A percentile compares a stretch with the other conserved stretches of the same genome.
phyloP scores from a whole-genome alignment of 805 yeast species.

The Scheffersomyces ergatensis region DNA sequence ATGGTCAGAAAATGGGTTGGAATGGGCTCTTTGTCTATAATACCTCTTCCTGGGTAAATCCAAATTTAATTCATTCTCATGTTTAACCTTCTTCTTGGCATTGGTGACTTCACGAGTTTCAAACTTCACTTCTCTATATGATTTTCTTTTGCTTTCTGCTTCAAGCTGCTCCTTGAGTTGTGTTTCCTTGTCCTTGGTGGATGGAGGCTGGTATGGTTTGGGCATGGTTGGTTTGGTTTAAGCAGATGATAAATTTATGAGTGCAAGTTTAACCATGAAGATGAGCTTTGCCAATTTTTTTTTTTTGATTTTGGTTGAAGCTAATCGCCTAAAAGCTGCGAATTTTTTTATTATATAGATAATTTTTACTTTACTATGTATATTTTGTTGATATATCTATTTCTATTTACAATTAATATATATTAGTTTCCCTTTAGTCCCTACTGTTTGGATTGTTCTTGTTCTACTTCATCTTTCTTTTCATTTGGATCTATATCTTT shows the following conservation, averaged over 20 bases:
- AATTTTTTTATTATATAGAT: no score
- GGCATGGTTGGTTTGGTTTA: constrained; percentile 4
- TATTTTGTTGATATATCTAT: no score
- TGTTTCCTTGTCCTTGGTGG: constrained; percentile 13
- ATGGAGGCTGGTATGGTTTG: constrained; percentile 3
- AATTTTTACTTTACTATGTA: no score
- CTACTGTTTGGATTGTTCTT: no score
- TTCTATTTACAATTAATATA: no score
- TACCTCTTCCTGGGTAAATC: constrained; percentile 80
- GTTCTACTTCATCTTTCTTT: constrained; percentile 9
- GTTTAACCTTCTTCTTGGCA: constrained; percentile 42
- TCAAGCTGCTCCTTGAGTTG: constrained; percentile 20
- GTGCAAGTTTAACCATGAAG: background rate
- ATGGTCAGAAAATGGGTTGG: constrained; percentile 96
- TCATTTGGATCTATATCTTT: constrained; percentile 27
- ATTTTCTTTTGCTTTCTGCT: constrained; percentile 42
- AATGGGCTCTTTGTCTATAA: constrained; percentile 96
- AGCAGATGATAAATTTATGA: background rate
- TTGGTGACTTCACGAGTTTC: constrained; percentile 43
- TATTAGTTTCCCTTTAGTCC: no score
- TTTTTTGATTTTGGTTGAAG: no score
- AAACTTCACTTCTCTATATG: constrained; percentile 48
- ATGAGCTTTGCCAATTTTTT: background rate
- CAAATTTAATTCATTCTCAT: constrained; percentile 24
- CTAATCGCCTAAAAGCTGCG: no score